Base-by-base conservation (phyloP, 1,139 yeast genomes). In the Lodderomyces pseudojiufengensis region DNA sequence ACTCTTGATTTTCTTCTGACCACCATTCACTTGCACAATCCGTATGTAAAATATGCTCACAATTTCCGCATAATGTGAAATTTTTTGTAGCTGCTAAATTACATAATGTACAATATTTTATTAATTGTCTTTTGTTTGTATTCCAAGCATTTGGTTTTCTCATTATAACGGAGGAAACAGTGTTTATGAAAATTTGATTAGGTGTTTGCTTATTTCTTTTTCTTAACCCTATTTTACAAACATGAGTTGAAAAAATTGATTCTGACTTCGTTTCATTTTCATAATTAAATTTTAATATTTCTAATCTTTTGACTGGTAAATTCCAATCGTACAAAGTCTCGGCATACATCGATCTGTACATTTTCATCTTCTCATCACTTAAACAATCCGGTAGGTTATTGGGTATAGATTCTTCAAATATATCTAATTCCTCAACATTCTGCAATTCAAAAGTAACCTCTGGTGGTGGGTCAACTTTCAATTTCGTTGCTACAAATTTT, bases 21-120 rank as follows among this genome's bases (percentile, higher is more conserved):
- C 95, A 88, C 97, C 97, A 90, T 37, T 72, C 73, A 10, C 70
- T 60, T 0, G 95, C 95, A 63, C 97, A 90, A 24, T 70, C 66
- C 1, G 85, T 74, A 53, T 90, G 97, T 46, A 84, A 53, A 1
- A 85, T 65, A 59, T 90, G 97, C 44, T 80, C 84, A 59, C 97
- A 90, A 28, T 63, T 65, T 5, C 76, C 70, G 52, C 97, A 90
- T 2, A 78, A 73, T 24, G 82, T 78, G 27, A 84, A 70, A 45
- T 84, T 65, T 43, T 80, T 79, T 2, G 69, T 61, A 1, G 84
- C 80, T 31, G 73, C 61, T 42, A 81, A 59, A 13, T 73, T 73
- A 57, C 97, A 90, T 38, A 72, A 76, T 24, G 71, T 75, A 54
- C 97, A 84, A 41, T 61, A 62, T 39, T 67, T 70, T 41, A 52